phyloP scores from a whole-genome alignment of 495 filamentous ascomycete species.

The Penicillium odoratum region DNA sequence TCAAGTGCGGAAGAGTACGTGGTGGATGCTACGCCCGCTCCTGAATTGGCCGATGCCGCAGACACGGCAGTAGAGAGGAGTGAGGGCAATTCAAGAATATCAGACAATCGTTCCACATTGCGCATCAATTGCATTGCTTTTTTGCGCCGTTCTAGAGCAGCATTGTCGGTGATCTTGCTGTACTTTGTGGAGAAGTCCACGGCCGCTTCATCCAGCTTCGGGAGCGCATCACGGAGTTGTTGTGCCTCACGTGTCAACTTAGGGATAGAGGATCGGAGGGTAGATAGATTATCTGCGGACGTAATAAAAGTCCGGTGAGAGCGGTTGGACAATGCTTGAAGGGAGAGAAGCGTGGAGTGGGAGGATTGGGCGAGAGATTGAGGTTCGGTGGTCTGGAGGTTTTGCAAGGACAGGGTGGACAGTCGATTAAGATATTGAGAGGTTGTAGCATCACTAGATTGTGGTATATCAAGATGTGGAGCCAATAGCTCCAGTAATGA shows the following conservation, averaged over 20 bases:
- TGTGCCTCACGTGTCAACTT: slow-evolving; percentile 62
- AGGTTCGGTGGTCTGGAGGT: slow-evolving; percentile 72
- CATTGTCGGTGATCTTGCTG: slow-evolving; percentile 70
- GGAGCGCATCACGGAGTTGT: slow-evolving; percentile 69
- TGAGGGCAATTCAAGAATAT: slow-evolving; percentile 88
- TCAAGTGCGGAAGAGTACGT: slow-evolving; percentile 92
- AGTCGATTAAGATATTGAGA: slow-evolving; percentile 73
- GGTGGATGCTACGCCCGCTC: slow-evolving; percentile 53
- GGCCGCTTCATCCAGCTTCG: slow-evolving; percentile 75
- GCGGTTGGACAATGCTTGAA: slow-evolving; percentile 86
- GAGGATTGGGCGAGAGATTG: slow-evolving; percentile 77
- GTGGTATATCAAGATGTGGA: slow-evolving; percentile 51
- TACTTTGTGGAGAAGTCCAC: slow-evolving; percentile 82
- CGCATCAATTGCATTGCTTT: slow-evolving; percentile 81
- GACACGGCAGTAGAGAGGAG: slow-evolving; percentile 76
- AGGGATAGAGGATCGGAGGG: slow-evolving; percentile 66
- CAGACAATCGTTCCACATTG: slow-evolving; percentile 86
- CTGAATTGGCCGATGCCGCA: slow-evolving; percentile 51
- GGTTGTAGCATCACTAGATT: slow-evolving; percentile 49
- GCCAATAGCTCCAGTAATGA: slow-evolving; percentile 72
- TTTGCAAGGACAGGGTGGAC: slow-evolving; percentile 72
- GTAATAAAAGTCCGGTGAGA: slow-evolving; percentile 87
- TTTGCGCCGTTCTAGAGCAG: slow-evolving; percentile 70
- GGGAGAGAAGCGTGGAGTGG: slow-evolving; percentile 79
- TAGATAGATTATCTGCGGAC: slow-evolving; percentile 74